phyloP scores from a whole-genome alignment of 139 green algal genomes.

The Tetradesmus lagerheimii region DNA sequence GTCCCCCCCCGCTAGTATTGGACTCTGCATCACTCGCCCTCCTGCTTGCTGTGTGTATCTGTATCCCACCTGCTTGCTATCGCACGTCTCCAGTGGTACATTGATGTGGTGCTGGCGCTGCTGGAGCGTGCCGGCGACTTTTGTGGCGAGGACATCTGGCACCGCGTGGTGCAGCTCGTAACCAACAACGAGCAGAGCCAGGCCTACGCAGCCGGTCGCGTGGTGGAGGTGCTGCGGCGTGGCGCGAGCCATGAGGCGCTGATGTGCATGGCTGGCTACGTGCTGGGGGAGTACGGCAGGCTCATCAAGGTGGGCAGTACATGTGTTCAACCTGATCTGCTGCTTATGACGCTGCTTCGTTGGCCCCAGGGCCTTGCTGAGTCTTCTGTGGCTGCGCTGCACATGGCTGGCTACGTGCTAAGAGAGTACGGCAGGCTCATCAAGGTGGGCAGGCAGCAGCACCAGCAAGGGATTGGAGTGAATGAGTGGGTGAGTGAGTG shows the following conservation, averaged over 20 bases:
- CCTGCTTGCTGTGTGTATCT: too few species aligned
- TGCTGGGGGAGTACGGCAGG: constrained; percentile 94
- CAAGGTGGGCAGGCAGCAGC: too few species aligned
- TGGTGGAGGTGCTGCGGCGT: constrained; percentile 71
- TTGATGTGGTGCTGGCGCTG: constrained; percentile 91
- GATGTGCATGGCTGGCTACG: constrained; percentile 82
- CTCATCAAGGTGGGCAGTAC: constrained; percentile 64
- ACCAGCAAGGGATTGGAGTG: too few species aligned
- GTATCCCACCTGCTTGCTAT: not conserved
- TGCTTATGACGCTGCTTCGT: too few species aligned
- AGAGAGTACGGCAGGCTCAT: too few species aligned
- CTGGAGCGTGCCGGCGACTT: constrained; percentile 95
- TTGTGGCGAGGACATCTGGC: constrained; percentile 96
- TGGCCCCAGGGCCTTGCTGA: too few species aligned
- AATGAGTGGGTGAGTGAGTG: too few species aligned
- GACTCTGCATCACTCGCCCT: not conserved
- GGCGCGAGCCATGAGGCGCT: constrained; percentile 81
- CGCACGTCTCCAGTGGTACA: constrained; percentile 92
- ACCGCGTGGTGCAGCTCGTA: constrained; percentile 95
- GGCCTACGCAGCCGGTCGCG: constrained; percentile 82
- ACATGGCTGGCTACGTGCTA: too few species aligned
- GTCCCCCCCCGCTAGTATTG: too few species aligned
- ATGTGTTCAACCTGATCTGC: not conserved
- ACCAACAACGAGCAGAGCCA: constrained; percentile 94
- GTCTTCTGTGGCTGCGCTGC: too few species aligned